These are phyloP conservation scores for Zygosaccharomyces kombuchaensis DNA, from an alignment of 805 yeast species.

Conservation along the genomic window DNA sequence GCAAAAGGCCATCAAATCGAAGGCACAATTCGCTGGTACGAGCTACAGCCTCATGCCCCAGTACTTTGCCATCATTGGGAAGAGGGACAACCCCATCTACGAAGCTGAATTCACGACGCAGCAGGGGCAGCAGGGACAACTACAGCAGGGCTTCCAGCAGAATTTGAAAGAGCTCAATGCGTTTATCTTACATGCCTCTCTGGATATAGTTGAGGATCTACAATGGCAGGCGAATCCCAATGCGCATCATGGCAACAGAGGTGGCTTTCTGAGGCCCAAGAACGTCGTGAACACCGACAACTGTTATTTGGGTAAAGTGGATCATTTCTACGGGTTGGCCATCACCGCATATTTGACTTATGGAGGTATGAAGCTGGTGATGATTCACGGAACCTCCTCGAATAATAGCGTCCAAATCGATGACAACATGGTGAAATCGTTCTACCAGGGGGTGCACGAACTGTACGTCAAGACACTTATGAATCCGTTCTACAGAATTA, in stretches of 20 bases:
- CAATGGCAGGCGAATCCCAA: conserved; percentile 67
- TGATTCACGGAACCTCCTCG: conserved; percentile 54
- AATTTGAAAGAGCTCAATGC: conserved; percentile 79
- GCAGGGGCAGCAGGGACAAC: conserved; percentile 63
- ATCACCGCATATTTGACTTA: conserved; percentile 87
- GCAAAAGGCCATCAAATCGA: not conserved
- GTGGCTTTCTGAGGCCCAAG: conserved; percentile 30
- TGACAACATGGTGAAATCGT: conserved; percentile 76
- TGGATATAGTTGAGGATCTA: conserved; percentile 86
- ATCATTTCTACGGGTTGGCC: conserved; percentile 75
- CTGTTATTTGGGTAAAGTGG: conserved; percentile 67
- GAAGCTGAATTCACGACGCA: conserved; percentile 62
- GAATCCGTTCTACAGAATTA: conserved; percentile 79
- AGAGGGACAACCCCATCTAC: conserved; percentile 78
- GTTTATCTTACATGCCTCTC: conserved; percentile 79
- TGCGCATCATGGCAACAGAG: conserved; percentile 11
- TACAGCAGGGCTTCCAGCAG: conserved; percentile 51
- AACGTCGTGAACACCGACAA: conserved; percentile 24
- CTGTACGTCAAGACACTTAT: conserved; percentile 78
- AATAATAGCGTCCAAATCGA: conserved; percentile 33
- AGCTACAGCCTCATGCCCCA: conserved; percentile 52
- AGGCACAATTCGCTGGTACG: not conserved
- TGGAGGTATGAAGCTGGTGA: conserved; percentile 76
- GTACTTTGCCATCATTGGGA: conserved; percentile 84
- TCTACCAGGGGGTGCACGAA: conserved; percentile 81